These are phyloP conservation scores for Xylaria sp. DNA, from an alignment of 2,329 filamentous ascomycete species.

Conservation along the genomic window DNA sequence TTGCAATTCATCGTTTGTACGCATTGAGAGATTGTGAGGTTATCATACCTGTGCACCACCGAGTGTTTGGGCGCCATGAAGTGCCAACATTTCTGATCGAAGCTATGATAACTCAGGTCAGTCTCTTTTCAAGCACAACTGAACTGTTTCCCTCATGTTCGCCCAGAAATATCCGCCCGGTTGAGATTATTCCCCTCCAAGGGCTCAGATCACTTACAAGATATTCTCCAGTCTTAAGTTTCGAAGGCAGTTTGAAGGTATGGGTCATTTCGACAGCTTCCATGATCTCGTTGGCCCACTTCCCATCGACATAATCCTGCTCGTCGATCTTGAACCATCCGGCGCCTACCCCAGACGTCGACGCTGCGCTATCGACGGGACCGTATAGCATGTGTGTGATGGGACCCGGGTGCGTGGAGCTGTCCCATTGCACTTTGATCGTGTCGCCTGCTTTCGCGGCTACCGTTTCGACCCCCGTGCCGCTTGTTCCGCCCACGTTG, in stretches of 20 bases:
- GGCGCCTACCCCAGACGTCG: constrained; percentile 62
- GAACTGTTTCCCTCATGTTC: not conserved
- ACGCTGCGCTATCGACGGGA: constrained; percentile 70
- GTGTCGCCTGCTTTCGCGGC: constrained; percentile 49
- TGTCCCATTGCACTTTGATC: constrained; percentile 54
- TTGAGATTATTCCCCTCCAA: not conserved
- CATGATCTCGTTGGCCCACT: constrained; percentile 47
- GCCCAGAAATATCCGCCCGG: not conserved
- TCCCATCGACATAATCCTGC: constrained; percentile 40
- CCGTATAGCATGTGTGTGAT: constrained; percentile 50
- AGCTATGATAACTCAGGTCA: constrained; percentile 37
- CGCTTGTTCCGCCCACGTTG: constrained; percentile 44
- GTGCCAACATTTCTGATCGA: constrained; percentile 51
- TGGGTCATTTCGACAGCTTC: constrained; percentile 39
- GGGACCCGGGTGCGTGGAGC: constrained; percentile 52
- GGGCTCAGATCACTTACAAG: constrained; percentile 38
- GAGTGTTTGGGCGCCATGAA: constrained; percentile 46
- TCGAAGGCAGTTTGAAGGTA: constrained; percentile 45
- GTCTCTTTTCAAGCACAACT: not conserved
- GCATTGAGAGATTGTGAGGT: not conserved
- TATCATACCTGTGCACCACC: constrained; percentile 43
- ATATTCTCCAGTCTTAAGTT: constrained; percentile 49
- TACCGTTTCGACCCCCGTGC: constrained; percentile 47
- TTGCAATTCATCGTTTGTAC: not conserved
- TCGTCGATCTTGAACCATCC: constrained; percentile 48